phyloP scores from a whole-genome alignment of 495 filamentous ascomycete species.

The Penicillium psychrofluorescens region DNA sequence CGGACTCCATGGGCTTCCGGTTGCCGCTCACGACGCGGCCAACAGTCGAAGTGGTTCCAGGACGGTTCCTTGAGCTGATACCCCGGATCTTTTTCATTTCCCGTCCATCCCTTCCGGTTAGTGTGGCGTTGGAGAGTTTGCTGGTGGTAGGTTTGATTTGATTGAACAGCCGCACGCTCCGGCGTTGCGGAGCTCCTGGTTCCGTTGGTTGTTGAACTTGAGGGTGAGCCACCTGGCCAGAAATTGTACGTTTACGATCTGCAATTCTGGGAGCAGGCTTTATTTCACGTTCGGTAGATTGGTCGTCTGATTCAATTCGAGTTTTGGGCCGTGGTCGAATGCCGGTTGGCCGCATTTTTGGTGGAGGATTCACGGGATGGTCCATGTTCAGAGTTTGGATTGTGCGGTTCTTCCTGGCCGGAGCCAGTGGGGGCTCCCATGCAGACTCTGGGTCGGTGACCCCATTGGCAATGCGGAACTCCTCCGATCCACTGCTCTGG shows the following conservation, averaged over 20 bases:
- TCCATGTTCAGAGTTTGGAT: conserved; percentile 46
- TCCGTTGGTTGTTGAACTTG: conserved; percentile 46
- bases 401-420: conserved; percentile 52
- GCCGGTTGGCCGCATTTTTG: conserved; percentile 53
- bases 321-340: conserved; percentile 42
- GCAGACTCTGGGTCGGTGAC: conserved; percentile 16
- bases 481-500: conserved; percentile 39
- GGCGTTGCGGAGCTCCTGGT: conserved; percentile 62
- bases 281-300: conserved; percentile 33
- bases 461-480: conserved; percentile 33
- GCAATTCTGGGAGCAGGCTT: conserved; percentile 27
- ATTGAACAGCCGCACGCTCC: conserved; percentile 74
- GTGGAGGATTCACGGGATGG: conserved; percentile 50
- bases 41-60: conserved; percentile 52
- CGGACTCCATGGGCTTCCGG: conserved; percentile 51
- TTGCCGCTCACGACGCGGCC: conserved; percentile 86
- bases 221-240: conserved; percentile 66
- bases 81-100: conserved; percentile 75
- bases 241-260: conserved; percentile 78
- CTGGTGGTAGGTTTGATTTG: conserved; percentile 57
- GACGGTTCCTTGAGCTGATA: conserved; percentile 49
- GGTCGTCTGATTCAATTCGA: conserved; percentile 44
- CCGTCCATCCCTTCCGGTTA: conserved; percentile 52
- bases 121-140: conserved; percentile 42
- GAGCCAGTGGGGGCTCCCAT: conserved; percentile 63